Evolutionary conservation across 148 eudicot species (phyloP).

Genomic region (Limonium bicolor): DNA sequence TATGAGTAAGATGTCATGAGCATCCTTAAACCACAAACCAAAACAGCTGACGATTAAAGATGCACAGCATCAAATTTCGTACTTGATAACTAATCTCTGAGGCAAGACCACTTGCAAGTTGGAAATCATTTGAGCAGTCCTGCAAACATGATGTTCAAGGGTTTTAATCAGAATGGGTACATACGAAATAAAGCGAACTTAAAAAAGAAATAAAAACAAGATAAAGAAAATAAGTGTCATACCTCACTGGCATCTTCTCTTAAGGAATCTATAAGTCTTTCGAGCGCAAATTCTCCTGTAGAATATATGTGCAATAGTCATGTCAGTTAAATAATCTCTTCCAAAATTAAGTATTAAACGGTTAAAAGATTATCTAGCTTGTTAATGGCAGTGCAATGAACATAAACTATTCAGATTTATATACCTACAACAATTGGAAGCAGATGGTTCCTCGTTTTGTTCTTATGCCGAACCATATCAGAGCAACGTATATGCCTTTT

Average conservation of each 20-base stretch:
- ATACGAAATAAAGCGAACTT: neutral
- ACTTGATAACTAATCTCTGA: constrained; percentile 52
- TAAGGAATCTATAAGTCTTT: constrained; percentile 33
- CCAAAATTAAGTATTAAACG: neutral
- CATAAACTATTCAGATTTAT: constrained; percentile 3
- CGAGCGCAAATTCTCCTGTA: constrained; percentile 35
- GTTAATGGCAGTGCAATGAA: too few relatives aligned
- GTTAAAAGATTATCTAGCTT: neutral
- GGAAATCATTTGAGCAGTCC: constrained; percentile 42
- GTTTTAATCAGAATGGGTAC: neutral
- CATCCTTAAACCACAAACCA: neutral
- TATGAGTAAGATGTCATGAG: too few relatives aligned
- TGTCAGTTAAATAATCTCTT: neutral
- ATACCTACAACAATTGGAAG: constrained; percentile 68
- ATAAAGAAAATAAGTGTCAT: constrained; percentile 6
- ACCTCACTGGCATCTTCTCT: constrained; percentile 42
- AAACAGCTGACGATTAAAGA: neutral
- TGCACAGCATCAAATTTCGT: constrained; percentile 2
- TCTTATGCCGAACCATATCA: too few relatives aligned
- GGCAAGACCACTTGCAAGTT: constrained; percentile 30
- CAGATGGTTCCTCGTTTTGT: too few relatives aligned
- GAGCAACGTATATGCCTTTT: too few relatives aligned
- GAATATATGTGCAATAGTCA: neutral
- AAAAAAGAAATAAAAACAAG: neutral
- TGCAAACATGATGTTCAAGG: constrained; percentile 13